Conservation (phyloP, 768 basidiomycete genomes). For the Hysterangium stoloniferum region DNA sequence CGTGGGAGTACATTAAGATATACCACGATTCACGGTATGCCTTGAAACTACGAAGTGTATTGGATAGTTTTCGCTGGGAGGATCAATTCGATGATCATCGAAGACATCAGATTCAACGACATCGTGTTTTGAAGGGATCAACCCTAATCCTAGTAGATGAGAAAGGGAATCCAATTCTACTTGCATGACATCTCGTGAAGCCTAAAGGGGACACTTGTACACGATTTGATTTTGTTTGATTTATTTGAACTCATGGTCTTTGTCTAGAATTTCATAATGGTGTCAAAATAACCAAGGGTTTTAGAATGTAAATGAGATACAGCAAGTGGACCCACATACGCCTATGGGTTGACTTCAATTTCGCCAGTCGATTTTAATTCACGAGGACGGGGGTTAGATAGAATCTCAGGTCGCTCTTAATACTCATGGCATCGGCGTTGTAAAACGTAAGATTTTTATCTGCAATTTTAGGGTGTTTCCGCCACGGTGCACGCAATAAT, state of each 20-base stretch:
- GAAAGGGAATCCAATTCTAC: constrained; percentile 2
- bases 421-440: too few relatives aligned
- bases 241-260: not conserved
- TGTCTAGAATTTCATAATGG: not conserved
- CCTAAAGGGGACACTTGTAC: too few relatives aligned
- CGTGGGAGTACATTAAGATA: constrained; percentile 11
- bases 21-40: constrained; percentile 9
- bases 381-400: too few relatives aligned
- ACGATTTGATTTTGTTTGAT: too few relatives aligned
- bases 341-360: not conserved
- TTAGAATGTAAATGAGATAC: too few relatives aligned
- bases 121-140: constrained; percentile 6
- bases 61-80: constrained; percentile 8
- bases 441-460: too few relatives aligned
- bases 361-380: not conserved
- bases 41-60: constrained; percentile 7
- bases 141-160: constrained; percentile 7
- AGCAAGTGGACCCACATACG: too few relatives aligned
- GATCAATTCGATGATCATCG: not conserved
- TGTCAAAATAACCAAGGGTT: too few relatives aligned
- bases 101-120: not conserved
- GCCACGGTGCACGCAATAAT: too few relatives aligned
- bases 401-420: too few relatives aligned
- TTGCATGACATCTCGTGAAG: constrained; percentile 4
- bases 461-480: too few relatives aligned